Evolutionary conservation across 2,329 filamentous ascomycete species (phyloP), one percentile per base, ranked within the genome.

Genomic region (Sarocladium strictum): DNA sequence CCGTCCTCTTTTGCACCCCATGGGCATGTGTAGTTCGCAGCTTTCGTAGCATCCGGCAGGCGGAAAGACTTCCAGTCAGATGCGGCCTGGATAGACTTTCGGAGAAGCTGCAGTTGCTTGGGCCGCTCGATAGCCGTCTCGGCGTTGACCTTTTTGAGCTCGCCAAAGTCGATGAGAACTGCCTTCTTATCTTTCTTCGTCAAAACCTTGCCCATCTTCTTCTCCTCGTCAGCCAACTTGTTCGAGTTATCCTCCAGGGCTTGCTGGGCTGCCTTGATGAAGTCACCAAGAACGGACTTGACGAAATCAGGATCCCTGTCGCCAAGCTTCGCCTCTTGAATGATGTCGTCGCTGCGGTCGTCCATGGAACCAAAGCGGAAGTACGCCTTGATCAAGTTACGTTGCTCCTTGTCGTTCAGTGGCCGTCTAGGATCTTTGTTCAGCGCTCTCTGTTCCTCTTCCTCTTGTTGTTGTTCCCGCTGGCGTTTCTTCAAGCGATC

Each of bases 181-280:
- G 94, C 94, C 71, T 99, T 99, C 70, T 90, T 90, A 67, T 99
- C 94, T 70, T 99, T 99, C 76, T 97, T 97, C 0, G 93, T 96
- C 54, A 95, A 72, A 2, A 85, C 80, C 67, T 94, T 95, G 65
- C 90, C 90, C 0, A 82, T 79, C 59, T 87, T 84, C 69, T 94
- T 89, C 62, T 96, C 90, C 64, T 91, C 90, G 58, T 87, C 85
- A 32, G 91, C 81, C 17, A 95, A 79, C 56, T 83, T 83, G 21
- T 86, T 85, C 58, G 81, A 87, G 61, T 90, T 87, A 32, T 77
- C 77, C 7, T 85, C 82, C 51, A 87, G 78, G 9, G 83, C 83
- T 54, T 81, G 72, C 41, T 77, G 75, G 47, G 80, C 80, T 23
- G 77, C 67, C 41, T 69, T 70, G 56, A 89, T 81, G 45, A 97